These are phyloP conservation scores for Coniochaeta sp. DNA, from an alignment of 2,329 filamentous ascomycete genomes.

Conservation along the genomic window DNA sequence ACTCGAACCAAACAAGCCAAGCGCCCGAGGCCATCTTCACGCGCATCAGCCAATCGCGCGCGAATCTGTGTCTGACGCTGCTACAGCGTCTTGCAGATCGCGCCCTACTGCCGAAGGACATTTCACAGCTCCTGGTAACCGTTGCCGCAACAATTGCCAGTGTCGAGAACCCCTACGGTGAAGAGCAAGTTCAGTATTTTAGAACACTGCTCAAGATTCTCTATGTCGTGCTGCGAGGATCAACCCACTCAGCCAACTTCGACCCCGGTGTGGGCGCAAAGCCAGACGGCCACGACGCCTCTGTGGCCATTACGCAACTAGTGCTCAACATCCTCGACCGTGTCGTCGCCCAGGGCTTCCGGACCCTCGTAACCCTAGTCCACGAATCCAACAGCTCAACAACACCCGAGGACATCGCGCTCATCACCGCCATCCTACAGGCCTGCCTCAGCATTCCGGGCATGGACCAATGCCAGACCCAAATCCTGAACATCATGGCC, in stretches of 20 bases:
- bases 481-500: slow-evolving; percentile 63
- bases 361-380: slow-evolving; percentile 69
- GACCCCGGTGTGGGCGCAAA: slow-evolving; percentile 19
- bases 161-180: slow-evolving; percentile 45
- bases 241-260: slow-evolving; percentile 33
- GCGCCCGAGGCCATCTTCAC: slow-evolving; percentile 77
- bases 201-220: slow-evolving; percentile 77
- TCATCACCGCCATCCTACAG: slow-evolving; percentile 83
- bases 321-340: slow-evolving; percentile 74
- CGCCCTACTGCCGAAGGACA: slow-evolving; percentile 39
- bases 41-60: slow-evolving; percentile 65
- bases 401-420: slow-evolving; percentile 72
- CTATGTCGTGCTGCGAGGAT: slow-evolving; percentile 70
- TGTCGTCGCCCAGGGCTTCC: slow-evolving; percentile 76
- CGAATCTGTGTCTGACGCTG: slow-evolving; percentile 74
- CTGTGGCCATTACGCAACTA: slow-evolving; percentile 45
- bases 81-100: slow-evolving; percentile 69
- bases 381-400: slow-evolving; percentile 64
- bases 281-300: slow-evolving; percentile 19
- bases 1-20: slow-evolving; percentile 64
- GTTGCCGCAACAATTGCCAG: slow-evolving; percentile 44
- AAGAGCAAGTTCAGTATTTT: slow-evolving; percentile 60
- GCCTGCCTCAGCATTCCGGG: slow-evolving; percentile 73
- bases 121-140: slow-evolving; percentile 41
- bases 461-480: slow-evolving; percentile 61